Conservation (phyloP, 1,284 basidiomycete genomes). For the Hypsizygus ulmarius region DNA sequence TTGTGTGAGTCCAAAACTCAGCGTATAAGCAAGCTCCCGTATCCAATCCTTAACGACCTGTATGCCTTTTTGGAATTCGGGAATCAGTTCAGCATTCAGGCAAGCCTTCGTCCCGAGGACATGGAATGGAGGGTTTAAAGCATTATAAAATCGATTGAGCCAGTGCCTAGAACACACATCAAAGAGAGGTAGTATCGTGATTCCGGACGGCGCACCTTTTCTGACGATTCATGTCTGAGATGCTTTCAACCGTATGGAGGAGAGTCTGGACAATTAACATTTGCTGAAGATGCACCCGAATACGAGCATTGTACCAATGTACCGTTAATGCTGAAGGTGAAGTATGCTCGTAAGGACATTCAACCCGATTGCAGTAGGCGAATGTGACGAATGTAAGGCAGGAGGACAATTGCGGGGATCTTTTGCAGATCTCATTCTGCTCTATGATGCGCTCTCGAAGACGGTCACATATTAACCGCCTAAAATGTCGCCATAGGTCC, state of each 20-base stretch:
- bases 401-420: constrained; percentile 34
- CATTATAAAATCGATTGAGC: constrained; percentile 38
- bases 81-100: constrained; percentile 33
- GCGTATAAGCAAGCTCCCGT: constrained; percentile 32
- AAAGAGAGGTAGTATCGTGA: neutral
- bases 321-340: constrained; percentile 22
- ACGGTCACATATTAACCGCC: constrained; percentile 23
- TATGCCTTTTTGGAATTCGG: constrained; percentile 33
- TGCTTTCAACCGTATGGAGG: constrained; percentile 7
- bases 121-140: constrained; percentile 37
- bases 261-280: constrained; percentile 42
- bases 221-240: constrained; percentile 11
- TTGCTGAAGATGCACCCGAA: constrained; percentile 47
- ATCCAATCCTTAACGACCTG: constrained; percentile 41
- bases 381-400: constrained; percentile 38
- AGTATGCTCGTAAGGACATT: constrained; percentile 41
- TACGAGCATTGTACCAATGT: constrained; percentile 36
- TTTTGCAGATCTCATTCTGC: constrained; percentile 35
- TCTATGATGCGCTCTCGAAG: constrained; percentile 30
- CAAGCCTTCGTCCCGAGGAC: constrained; percentile 35
- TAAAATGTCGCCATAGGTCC: constrained; percentile 23
- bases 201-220: constrained; percentile 12
- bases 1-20: constrained; percentile 15
- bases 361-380: constrained; percentile 32
- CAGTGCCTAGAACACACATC: constrained; percentile 28